Evolutionary conservation across 371 early-diverging fungal species (phyloP), one percentile per base, ranked within the genome.

Genomic region (Rhizopus sp.): DNA sequence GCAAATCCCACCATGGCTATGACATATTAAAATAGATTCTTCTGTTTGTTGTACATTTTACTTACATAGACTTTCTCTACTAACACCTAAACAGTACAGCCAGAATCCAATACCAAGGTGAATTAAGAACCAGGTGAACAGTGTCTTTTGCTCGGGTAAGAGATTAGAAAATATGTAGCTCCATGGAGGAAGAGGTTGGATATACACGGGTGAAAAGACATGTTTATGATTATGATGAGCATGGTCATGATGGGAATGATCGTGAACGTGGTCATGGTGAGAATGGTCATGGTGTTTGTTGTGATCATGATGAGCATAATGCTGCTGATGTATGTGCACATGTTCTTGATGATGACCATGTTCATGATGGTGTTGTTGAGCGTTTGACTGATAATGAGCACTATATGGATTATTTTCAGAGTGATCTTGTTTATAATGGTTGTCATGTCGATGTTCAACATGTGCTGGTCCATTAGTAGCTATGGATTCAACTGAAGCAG

Each of bases 111-210:
- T 68, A 5, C 61, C 17, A 6, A 64, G 41, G 42, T 87, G 84
- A 9, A 79, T 50, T 6, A 78, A 8, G 32, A 82, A 79, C 80
- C 84, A 85, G 0, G 83, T 81, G 55, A 87, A 85, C 47, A 84
- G 63, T 1, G 87, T 82, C 59, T 85, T 85, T 64, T 87, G 84
- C 41, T 60, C 68, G 8, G 85, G 80, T 53, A 69, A 56, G 10
- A 87, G 62, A 1, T 59, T 60, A 0, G 77, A 66, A 57, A 85
- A 82, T 2, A 83, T 74, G n/a, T 70, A 60, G 7, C 63, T 57
- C 70, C 70, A 68, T 3, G 73, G 70, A 9, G 75, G 80, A 3
- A 77, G 59, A 33, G 73, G 75, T n/a, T 62, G 63, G 30, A 63
- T 67, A 15, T 55, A 55, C 2, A 73, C 70, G 7, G 71, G 59